Percentiles rank a stretch among this genome's conserved stretches.
Evolutionary conservation across 495 filamentous ascomycete species (phyloP).

Genomic region (Trichoderma reesei): DNA sequence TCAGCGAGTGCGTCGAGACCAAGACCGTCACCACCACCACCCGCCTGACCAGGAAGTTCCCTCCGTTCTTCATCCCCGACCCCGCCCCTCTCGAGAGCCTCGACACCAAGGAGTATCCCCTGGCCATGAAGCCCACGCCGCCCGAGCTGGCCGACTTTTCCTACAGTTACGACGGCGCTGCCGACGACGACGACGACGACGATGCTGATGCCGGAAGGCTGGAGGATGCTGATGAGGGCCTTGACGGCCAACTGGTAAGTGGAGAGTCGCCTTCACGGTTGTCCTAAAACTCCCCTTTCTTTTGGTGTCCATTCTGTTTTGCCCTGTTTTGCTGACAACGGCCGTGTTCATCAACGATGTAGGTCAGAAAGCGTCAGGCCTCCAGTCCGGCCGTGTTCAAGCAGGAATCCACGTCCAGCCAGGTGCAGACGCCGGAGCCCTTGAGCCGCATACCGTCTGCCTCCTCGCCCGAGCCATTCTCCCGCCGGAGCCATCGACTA

Average conservation of each 20-base stretch:
- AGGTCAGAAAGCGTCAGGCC: background rate
- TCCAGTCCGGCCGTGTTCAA: background rate
- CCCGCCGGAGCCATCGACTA: background rate
- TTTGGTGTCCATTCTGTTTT: background rate
- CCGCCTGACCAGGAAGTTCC: conserved; percentile 81
- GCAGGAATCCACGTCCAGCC: background rate
- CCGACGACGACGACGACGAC: conserved; percentile 20
- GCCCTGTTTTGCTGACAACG: background rate
- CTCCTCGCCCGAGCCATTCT: conserved; percentile 2
- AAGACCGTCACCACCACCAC: conserved; percentile 84
- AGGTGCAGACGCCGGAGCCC: background rate
- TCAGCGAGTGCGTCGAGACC: conserved; percentile 49
- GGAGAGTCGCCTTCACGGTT: background rate
- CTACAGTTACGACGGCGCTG: conserved; percentile 51
- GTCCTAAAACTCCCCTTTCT: too few species aligned
- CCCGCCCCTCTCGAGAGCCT: conserved; percentile 63
- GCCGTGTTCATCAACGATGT: too few species aligned
- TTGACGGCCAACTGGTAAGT: background rate
- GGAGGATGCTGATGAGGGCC: conserved; percentile 48
- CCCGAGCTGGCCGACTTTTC: conserved; percentile 59
- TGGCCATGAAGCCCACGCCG: conserved; percentile 75
- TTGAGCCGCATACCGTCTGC: background rate
- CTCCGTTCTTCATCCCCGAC: conserved; percentile 68
- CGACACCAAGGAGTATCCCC: conserved; percentile 81
- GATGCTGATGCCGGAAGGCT: conserved; percentile 40